A percentile compares a stretch with the other conserved stretches of the same genome.
These are phyloP conservation scores for Nidula niveotomentosa DNA, from an alignment of 1,284 basidiomycete genomes.

Conservation along the genomic window DNA sequence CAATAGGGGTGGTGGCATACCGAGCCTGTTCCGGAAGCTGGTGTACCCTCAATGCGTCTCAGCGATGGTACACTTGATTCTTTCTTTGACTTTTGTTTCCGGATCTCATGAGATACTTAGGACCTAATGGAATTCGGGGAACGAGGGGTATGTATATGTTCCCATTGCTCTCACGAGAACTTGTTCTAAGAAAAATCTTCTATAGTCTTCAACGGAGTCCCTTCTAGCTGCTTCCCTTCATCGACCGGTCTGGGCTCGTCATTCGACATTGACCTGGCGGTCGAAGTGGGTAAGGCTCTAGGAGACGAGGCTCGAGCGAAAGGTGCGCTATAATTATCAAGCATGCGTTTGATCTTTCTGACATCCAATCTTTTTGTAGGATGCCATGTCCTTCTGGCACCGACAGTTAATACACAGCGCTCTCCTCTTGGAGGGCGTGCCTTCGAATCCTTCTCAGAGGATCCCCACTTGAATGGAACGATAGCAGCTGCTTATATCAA, in stretches of 20 bases:
- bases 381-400: slow-evolving; percentile 45
- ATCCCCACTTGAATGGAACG: slow-evolving; percentile 33
- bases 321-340: slow-evolving; percentile 20
- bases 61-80: slow-evolving; percentile 33
- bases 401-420: slow-evolving; percentile 55
- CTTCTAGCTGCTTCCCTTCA: slow-evolving; percentile 46
- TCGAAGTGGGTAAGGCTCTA: slow-evolving; percentile 39
- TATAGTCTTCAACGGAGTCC: slow-evolving; percentile 47
- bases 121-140: slow-evolving; percentile 53
- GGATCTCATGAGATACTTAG: slow-evolving; percentile 15
- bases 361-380: slow-evolving; percentile 15
- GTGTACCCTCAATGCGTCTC: slow-evolving; percentile 43
- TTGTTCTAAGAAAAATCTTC: background rate
- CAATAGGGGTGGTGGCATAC: slow-evolving; percentile 52
- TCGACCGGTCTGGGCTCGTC: slow-evolving; percentile 49
- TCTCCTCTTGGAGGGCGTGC: slow-evolving; percentile 46
- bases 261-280: slow-evolving; percentile 45
- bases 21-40: slow-evolving; percentile 38
- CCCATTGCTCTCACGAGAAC: background rate
- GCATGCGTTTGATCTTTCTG: background rate
- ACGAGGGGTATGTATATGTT: slow-evolving; percentile 30
- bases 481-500: slow-evolving; percentile 54
- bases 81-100: background rate
- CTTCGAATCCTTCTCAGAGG: slow-evolving; percentile 56
- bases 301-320: slow-evolving; percentile 46